Conservation (phyloP, 2,329 filamentous ascomycete species). For the Hypoxylon sp. region DNA sequence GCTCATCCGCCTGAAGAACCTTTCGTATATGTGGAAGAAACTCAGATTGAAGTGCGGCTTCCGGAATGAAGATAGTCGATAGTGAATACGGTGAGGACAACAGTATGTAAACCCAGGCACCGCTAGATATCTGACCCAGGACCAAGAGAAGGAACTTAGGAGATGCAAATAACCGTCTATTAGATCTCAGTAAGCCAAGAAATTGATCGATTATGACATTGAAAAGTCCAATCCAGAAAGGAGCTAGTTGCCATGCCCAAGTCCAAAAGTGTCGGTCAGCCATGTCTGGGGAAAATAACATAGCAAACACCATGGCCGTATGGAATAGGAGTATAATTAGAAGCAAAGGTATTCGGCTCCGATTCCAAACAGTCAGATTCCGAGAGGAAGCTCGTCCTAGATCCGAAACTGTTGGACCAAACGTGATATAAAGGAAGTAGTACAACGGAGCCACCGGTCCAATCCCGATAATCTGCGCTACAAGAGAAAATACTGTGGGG, state of each 20-base stretch:
- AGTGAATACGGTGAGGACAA: slow-evolving; percentile 32
- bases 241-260: slow-evolving; percentile 50
- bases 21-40: slow-evolving; percentile 30
- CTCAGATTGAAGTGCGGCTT: slow-evolving; percentile 24
- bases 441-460: slow-evolving; percentile 36
- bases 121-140: slow-evolving; percentile 29
- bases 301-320: slow-evolving; percentile 42
- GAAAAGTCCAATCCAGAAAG: slow-evolving; percentile 46
- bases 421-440: slow-evolving; percentile 44
- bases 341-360: slow-evolving; percentile 28
- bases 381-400: slow-evolving; percentile 11
- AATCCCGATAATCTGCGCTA: slow-evolving; percentile 35
- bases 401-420: slow-evolving; percentile 37
- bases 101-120: slow-evolving; percentile 38
- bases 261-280: slow-evolving; percentile 47
- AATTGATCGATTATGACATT: slow-evolving; percentile 27
- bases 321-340: slow-evolving; percentile 45
- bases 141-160: slow-evolving; percentile 20
- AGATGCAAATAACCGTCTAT: slow-evolving; percentile 4
- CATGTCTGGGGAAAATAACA: slow-evolving; percentile 41
- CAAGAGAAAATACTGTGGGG: slow-evolving; percentile 37
- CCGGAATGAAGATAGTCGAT: slow-evolving; percentile 36
- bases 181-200: not conserved
- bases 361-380: slow-evolving; percentile 13
- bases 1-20: slow-evolving; percentile 35